A percentile compares a stretch with the other conserved stretches of the same genome.
These are phyloP conservation scores for Neurospora intermedia DNA, from an alignment of 495 filamentous ascomycete species.

Conservation along the genomic window DNA sequence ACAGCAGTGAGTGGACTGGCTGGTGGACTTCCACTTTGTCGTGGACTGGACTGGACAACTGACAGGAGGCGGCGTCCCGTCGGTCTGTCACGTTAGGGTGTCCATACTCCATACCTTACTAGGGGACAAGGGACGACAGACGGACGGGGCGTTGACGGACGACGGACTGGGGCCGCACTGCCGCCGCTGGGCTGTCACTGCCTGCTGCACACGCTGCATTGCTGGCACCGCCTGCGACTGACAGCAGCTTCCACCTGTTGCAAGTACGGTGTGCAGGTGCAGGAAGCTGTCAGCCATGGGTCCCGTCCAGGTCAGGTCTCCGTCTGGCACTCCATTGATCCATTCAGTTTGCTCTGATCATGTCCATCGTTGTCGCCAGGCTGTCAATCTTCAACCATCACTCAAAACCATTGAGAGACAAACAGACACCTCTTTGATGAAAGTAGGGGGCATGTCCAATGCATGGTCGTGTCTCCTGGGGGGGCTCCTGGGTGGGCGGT, in stretches of 20 bases:
- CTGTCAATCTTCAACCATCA: not conserved
- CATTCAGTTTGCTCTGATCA: not conserved
- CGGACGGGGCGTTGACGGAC: not conserved
- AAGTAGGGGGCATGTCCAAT: not conserved
- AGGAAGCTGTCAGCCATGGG: not conserved
- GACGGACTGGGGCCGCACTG: not conserved
- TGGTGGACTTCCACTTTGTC: not conserved
- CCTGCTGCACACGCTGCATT: not conserved
- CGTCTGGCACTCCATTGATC: not conserved
- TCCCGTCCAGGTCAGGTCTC: not conserved
- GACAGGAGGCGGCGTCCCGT: not conserved
- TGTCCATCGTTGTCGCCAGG: not conserved
- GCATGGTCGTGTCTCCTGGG: not conserved
- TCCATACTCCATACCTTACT: too few species aligned
- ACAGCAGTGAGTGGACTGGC: too few species aligned
- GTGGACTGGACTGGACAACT: not conserved
- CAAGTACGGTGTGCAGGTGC: not conserved
- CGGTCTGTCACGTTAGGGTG: not conserved
- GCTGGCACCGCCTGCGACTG: not conserved
- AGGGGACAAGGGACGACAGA: not conserved
- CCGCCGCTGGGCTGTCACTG: not conserved
- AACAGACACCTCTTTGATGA: not conserved
- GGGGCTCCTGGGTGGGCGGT: not conserved
- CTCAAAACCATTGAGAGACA: not conserved
- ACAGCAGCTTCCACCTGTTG: not conserved